phyloP scores from a whole-genome alignment of 208 protist species.

The Trichomonas tenax region DNA sequence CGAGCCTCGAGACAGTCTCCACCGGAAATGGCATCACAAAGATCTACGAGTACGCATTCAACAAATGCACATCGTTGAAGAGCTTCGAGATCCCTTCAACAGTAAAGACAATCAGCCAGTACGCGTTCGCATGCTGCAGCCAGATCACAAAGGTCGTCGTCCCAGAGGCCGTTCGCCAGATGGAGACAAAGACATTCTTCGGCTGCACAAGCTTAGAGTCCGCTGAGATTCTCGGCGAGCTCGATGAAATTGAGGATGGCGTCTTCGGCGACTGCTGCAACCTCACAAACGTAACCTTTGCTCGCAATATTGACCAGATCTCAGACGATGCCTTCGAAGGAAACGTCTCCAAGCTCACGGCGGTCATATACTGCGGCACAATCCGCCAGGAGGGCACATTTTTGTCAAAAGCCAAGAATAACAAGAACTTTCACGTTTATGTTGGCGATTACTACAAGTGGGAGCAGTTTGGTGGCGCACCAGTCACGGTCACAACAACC shows the following conservation, averaged over 20 bases:
- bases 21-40: background rate
- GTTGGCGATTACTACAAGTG: background rate
- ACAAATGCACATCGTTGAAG: background rate
- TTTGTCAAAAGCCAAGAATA: background rate
- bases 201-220: background rate
- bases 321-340: background rate
- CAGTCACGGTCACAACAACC: too few relatives aligned
- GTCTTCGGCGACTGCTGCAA: background rate
- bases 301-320: background rate
- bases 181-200: background rate
- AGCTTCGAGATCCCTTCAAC: background rate
- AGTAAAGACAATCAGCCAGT: background rate
- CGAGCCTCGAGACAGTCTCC: background rate
- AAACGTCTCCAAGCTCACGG: background rate
- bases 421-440: background rate
- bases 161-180: background rate
- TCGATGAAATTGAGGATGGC: background rate
- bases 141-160: background rate
- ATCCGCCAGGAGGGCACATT: background rate
- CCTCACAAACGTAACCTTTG: background rate
- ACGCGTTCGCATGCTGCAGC: background rate
- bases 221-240: background rate
- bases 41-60: background rate
- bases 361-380: background rate
- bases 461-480: background rate